These are phyloP conservation scores for Fusarium algeriense DNA, from an alignment of 2,329 filamentous ascomycete genomes.

Conservation along the genomic window DNA sequence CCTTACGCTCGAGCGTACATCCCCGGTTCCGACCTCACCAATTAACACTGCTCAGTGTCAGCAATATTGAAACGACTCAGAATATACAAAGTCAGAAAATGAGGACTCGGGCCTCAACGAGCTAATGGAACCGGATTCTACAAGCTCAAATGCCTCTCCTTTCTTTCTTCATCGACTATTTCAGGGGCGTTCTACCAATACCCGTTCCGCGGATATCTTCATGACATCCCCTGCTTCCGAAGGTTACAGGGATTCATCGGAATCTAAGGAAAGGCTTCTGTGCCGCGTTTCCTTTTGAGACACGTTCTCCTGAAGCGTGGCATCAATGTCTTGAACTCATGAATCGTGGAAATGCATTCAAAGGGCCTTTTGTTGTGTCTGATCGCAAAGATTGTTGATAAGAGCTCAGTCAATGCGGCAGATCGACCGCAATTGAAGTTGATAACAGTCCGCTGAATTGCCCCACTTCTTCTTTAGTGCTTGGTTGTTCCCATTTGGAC, in stretches of 20 bases:
- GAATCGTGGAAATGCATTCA: neutral
- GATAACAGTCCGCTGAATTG: neutral
- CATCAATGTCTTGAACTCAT: neutral
- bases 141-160: neutral
- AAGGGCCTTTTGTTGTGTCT: neutral
- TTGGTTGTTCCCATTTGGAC: neutral
- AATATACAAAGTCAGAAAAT: neutral
- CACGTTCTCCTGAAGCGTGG: rapidly evolving
- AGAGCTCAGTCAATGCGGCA: neutral
- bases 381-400: neutral
- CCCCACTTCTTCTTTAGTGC: neutral
- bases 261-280: neutral
- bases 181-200: neutral
- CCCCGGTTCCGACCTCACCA: neutral
- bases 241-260: neutral
- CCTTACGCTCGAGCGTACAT: too few species aligned
- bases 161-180: neutral
- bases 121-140: neutral
- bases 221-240: neutral
- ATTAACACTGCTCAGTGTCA: neutral
- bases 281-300: neutral
- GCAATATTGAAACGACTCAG: neutral
- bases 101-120: neutral
- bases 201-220: neutral
- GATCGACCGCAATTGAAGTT: neutral